Evolutionary conservation across 768 basidiomycete species (phyloP).

Genomic region (Tulasnella sp.): DNA sequence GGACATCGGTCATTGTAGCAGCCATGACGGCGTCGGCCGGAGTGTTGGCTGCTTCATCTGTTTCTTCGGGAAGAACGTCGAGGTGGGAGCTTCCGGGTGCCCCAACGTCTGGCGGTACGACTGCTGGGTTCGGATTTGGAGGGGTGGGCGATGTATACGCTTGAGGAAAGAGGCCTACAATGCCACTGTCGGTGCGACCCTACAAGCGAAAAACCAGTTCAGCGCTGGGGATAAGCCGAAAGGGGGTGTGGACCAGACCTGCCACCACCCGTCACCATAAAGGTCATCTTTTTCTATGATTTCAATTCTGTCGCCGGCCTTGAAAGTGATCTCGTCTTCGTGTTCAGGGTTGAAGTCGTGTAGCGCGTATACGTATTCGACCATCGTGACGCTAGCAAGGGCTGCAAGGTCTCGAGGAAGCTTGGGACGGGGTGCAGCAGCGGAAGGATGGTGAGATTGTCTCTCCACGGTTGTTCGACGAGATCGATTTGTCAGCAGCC

Average conservation of each 20-base stretch:
- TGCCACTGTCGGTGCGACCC: conserved; percentile 75
- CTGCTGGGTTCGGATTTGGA: conserved; percentile 12
- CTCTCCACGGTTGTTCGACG: too few relatives aligned
- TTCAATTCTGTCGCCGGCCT: conserved; percentile 74
- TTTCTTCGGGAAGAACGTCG: conserved; percentile 24
- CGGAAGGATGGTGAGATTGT: not conserved
- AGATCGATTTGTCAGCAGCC: too few relatives aligned
- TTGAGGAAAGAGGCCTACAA: conserved; percentile 82
- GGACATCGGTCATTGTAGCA: conserved; percentile 81
- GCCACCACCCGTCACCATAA: conserved; percentile 96
- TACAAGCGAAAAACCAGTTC: conserved; percentile 25
- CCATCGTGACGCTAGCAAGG: not conserved
- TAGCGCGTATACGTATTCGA: conserved; percentile 53
- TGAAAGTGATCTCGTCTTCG: conserved; percentile 83
- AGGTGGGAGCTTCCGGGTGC: conserved; percentile 19
- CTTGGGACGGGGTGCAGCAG: not conserved
- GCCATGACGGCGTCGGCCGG: conserved; percentile 44
- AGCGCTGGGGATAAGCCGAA: conserved; percentile 16
- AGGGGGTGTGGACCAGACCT: conserved; percentile 28
- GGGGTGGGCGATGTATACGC: conserved; percentile 56
- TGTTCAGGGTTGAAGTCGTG: conserved; percentile 87
- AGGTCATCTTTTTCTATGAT: conserved; percentile 87
- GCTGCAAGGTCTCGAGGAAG: not conserved
- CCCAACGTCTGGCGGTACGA: not conserved
- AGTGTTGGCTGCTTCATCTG: conserved; percentile 18